A percentile compares a stretch with the other conserved stretches of the same genome.
Evolutionary conservation across 768 basidiomycete genomes (phyloP).

Genomic region (Russula abietina): DNA sequence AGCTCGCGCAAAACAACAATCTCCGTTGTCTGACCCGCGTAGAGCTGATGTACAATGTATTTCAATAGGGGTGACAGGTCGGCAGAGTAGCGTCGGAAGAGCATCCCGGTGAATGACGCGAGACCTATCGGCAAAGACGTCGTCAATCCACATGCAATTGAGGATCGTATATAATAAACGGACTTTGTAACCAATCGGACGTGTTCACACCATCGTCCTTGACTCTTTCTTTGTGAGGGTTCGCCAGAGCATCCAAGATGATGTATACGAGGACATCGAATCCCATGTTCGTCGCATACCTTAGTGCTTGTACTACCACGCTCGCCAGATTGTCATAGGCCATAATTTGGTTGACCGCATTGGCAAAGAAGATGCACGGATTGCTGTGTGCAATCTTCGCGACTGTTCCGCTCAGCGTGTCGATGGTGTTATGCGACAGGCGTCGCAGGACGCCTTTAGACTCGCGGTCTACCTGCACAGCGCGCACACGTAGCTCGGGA

Average conservation of each 20-base stretch:
- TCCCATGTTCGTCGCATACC: slow-evolving; percentile 87
- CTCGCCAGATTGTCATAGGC: slow-evolving; percentile 90
- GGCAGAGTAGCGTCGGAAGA: slow-evolving; percentile 81
- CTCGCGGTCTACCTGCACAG: slow-evolving; percentile 80
- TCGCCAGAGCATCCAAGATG: slow-evolving; percentile 80
- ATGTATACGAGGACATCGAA: slow-evolving; percentile 90
- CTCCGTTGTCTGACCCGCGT: slow-evolving; percentile 77
- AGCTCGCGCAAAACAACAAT: slow-evolving; percentile 88
- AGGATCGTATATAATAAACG: slow-evolving; percentile 32
- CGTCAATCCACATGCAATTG: slow-evolving; percentile 11
- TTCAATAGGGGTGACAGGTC: slow-evolving; percentile 79
- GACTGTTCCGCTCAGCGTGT: slow-evolving; percentile 77
- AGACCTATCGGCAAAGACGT: slow-evolving; percentile 49
- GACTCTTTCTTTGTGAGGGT: slow-evolving; percentile 71
- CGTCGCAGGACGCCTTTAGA: slow-evolving; percentile 86
- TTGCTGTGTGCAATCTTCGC: slow-evolving; percentile 94
- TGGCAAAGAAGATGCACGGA: slow-evolving; percentile 84
- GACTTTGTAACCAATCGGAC: slow-evolving; percentile 89
- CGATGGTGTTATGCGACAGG: slow-evolving; percentile 76
- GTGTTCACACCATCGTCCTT: slow-evolving; percentile 91
- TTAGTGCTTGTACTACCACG: slow-evolving; percentile 82
- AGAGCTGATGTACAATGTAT: slow-evolving; percentile 88
- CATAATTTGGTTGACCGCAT: slow-evolving; percentile 91
- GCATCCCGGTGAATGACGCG: slow-evolving; percentile 87
- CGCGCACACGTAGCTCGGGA: slow-evolving; percentile 72